Base-by-base conservation (phyloP, 2,329 filamentous ascomycete species). In the Apiospora rasikravindrae region DNA sequence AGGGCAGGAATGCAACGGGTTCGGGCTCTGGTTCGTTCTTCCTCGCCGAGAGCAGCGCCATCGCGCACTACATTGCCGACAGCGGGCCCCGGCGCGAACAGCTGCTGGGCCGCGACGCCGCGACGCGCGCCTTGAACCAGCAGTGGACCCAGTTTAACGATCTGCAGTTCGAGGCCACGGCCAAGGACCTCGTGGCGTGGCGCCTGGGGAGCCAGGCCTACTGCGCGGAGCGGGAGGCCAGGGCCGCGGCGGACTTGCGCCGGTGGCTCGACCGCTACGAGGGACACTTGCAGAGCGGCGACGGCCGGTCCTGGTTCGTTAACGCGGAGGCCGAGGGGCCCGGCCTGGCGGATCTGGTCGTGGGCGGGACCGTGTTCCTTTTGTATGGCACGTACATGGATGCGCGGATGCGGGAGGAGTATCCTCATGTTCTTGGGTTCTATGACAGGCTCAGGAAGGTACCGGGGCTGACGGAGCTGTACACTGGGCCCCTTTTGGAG, bases 11-110 rank as follows among this genome's bases (percentile, higher is more conserved):
- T 5, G 16, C 19, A 10, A 2, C 22, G 7, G 19, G 8, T 16
- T 22, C 44, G 40, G 40, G 40, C 45, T 26, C 51, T 2, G 75
- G 81, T 14, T 79, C 81, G 70, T 77, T 73, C 66, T 74, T 81
- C 11, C 74, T 80, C 68, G 80, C 81, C 26, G 82, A 83, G 69
- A 78, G 78, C 26, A 78, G 79, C 66, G 82, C 82, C 49, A 83
- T 84, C 69, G 77, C 81, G 4, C 76, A 79, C 49, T 83, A 81
- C 73, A 72, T 83, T 71, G 78, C 81, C 40, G 80, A 82, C 64
- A 78, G 75, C 33, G 82, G 82, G 0, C 81, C 81, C 16, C 74
- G 74, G 8, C 75, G 76, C 4, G 75, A 71, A 2, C 82, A 83
- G 44, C 67, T 69, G 69, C 77, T 84, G 24, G 67, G 82, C 5